phyloP scores from a whole-genome alignment of 768 basidiomycete species.

The Kondoa malvinella region DNA sequence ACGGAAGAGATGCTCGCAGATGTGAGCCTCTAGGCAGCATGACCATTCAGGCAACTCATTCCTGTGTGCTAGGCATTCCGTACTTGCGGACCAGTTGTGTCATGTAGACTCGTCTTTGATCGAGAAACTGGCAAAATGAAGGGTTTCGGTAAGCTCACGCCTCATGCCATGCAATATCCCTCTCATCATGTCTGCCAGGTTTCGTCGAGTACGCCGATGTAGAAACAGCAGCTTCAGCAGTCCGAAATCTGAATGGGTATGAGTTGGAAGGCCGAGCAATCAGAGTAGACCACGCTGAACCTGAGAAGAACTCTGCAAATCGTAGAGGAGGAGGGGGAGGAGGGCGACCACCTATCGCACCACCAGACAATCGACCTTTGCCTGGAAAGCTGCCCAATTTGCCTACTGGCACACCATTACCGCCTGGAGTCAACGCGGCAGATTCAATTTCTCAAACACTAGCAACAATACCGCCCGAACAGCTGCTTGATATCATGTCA shows the following conservation, averaged over 20 bases:
- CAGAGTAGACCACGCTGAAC: conserved; percentile 84
- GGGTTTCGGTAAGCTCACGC: conserved; percentile 68
- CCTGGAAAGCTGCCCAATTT: conserved; percentile 38
- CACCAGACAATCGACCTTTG: background rate
- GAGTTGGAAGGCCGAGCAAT: conserved; percentile 84
- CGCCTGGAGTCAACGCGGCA: conserved; percentile 51
- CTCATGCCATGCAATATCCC: conserved; percentile 51
- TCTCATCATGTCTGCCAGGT: conserved; percentile 14
- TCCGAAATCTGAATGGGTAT: conserved; percentile 82
- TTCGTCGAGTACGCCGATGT: conserved; percentile 44
- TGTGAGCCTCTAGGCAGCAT: background rate
- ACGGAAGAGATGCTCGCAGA: conserved; percentile 3
- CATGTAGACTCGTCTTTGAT: conserved; percentile 27
- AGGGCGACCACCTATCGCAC: conserved; percentile 8
- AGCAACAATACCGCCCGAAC: conserved; percentile 61
- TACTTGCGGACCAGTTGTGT: conserved; percentile 27
- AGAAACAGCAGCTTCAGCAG: conserved; percentile 85
- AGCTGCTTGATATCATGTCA: conserved; percentile 82
- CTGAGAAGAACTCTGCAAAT: conserved; percentile 75
- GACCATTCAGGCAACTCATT: background rate
- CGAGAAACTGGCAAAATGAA: conserved; percentile 71
- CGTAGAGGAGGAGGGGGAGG: conserved; percentile 40
- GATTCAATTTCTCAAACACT: conserved; percentile 75
- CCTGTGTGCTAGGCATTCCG: conserved; percentile 20
- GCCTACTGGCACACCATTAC: conserved; percentile 58